Base-by-base conservation (phyloP, 139 green algal genomes). In the Pseudopediastrum boryanum region DNA sequence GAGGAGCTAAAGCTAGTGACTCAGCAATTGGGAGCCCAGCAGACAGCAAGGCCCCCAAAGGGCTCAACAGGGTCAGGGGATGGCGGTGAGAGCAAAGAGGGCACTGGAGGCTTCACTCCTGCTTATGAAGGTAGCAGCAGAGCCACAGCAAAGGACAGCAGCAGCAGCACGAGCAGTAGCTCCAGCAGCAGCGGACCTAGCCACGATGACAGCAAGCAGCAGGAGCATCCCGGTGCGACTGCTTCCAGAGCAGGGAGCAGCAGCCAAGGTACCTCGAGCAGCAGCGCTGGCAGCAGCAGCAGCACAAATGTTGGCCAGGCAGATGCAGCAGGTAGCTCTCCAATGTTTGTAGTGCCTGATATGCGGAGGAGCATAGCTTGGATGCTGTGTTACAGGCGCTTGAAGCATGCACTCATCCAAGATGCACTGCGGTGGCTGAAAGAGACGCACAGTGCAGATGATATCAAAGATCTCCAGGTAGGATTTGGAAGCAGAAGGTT, bases 291-390 rank as follows among this genome's bases (percentile, higher is more conserved):
- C 23, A 31, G 33, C 38, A 67, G 38, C 38, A 67, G 70, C 70
- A 68, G 23, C 21, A 67, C 25, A 3, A 56, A 39, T 38, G 56
- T 21, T 0, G 33, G 27, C 13, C 13, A 36, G 29, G 12, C 27
- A 21, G 63, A 33, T 8, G 12, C 31, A 23, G 42, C 19, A 12
- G 27, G 10, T 46, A 5, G 31, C 5, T 16, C 43, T 33, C 46
- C 73, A 13, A 23, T 25, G 0, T 25, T 81, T n/a, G 59, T 74
- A 3, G 29, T 33, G 44, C 62, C 74, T 38, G 62, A 68, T 9
- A 81, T 81, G 61, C 61, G 59, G 4, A 62, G 65, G 62, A 38
- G 62, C 1, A 74, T 81, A 27, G 74, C 74, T 1, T 81, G 74
- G 74, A 35, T 64, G 61, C 41, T 81, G n/a, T 81, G 74, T 41